Evolutionary conservation across 2,329 filamentous ascomycete genomes (phyloP), one percentile per base, ranked within the genome.

Genomic region (Aspergillus alliaceus): DNA sequence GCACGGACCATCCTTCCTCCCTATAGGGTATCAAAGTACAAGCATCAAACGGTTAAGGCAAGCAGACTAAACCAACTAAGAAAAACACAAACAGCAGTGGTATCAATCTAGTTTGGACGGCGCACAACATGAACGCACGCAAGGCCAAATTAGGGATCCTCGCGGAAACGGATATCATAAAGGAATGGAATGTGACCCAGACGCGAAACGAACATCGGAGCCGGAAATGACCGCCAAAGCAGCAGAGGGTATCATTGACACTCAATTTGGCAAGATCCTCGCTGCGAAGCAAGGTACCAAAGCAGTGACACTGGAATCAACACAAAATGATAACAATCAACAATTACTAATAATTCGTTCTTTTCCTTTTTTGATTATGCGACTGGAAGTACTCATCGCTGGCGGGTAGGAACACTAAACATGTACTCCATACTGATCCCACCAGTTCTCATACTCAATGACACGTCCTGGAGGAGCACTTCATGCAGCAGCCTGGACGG

Each of bases 401-500:
- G 62, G 60, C 53, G 46, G 55, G 62, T 58, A 55, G 59, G 64
- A 64, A 64, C 59, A 61, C 54, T 63, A 60, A 62, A 66, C 66
- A 61, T 69, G 53, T 60, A 58, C 40, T 44, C 24, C 24, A 66
- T 64, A 72, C 56, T 66, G 62, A 59, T 74, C 73, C 75, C 74
- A 77, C 74, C 73, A 77, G 62, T 74, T 72, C 66, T 77, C 73
- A 65, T 69, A 75, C 67, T 76, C 72, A 58, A 74, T 63, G 53
- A 68, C 60, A 58, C 71, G 70, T 61, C 67, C 67, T 59, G 63
- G 64, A 61, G 67, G 62, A 59, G 60, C 62, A 64, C 61, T 75
- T 77, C 72, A 77, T 66, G 75, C 75, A 56, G 75, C 74, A 67
- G 75, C 74, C 70, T 76, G 73, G 56, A 77, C 75, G 27, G 75